Evolutionary conservation across 345 rosid genomes (phyloP), one percentile per base, ranked within the genome.

Genomic region (Citrus cavaleriei): DNA sequence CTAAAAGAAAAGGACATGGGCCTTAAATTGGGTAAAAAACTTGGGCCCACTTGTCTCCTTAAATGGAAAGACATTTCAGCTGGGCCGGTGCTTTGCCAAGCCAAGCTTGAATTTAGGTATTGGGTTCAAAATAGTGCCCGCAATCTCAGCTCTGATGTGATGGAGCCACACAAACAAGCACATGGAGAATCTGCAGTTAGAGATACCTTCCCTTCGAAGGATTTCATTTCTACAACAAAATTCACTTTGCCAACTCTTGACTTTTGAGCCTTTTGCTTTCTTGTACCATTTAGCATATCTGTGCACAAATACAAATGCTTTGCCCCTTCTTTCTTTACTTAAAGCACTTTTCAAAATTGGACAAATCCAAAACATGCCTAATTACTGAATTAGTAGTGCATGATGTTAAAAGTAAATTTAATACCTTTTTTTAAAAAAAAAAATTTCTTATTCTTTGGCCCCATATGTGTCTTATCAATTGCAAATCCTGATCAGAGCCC

Each of bases 401-500:
- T n/a, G 42, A 65, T 40, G 70, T 42, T 49, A 64, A 75, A 75
- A 49, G 61, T 60, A 24, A 35, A 51, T 16, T 35, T 68, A 70
- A 51, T 69, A 35, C 70, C 37, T 27, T 65, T 69, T 35, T n/a
- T 25, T n/a, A n/a, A n/a, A n/a, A n/a, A n/a, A n/a, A n/a, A n/a
- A n/a, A n/a, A n/a, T n/a, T n/a, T n/a, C 68, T 79, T 42, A n/a
- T 78, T 78, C 67, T 32, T 58, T 40, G 71, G 72, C 22, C 65
- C 61, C 75, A 59, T 72, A 18, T 67, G 55, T 22, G 25, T 80
- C 66, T 74, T 18, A 10, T 60, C 72, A 67, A 63, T 74, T 79
- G 83, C 79, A 77, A 79, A 83, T 81, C 88, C 85, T 78, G 54
- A 59, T 86, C 86, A 81, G 61, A 83, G 59, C 74, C 84, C 85